phyloP scores from a whole-genome alignment of 2,329 filamentous ascomycete species.

The Aspergillus flavus region DNA sequence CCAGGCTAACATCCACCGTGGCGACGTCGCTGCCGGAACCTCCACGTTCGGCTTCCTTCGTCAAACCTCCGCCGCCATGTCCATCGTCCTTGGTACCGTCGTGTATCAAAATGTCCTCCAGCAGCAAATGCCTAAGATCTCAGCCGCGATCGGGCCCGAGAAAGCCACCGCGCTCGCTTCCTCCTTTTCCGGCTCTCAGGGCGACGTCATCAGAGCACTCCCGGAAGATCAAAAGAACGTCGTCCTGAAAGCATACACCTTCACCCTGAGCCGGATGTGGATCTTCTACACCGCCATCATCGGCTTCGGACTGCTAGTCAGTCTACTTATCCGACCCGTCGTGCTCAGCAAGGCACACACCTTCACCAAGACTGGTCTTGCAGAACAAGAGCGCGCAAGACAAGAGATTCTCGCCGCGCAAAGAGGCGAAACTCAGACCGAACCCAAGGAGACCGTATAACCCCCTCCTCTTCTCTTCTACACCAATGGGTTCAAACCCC shows the following conservation, averaged over 20 bases:
- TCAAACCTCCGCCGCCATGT: conserved; percentile 59
- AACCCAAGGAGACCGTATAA: conserved; percentile 57
- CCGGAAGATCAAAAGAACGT: conserved; percentile 35
- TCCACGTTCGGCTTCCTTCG: conserved; percentile 64
- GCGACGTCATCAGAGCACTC: conserved; percentile 38
- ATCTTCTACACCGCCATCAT: conserved; percentile 50
- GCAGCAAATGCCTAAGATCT: conserved; percentile 32
- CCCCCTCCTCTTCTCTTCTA: not conserved
- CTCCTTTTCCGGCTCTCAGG: conserved; percentile 41
- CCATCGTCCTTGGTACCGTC: conserved; percentile 61
- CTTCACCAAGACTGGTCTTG: conserved; percentile 49
- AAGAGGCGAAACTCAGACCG: conserved; percentile 42
- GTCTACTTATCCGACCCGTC: conserved; percentile 41
- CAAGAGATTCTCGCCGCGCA: conserved; percentile 35
- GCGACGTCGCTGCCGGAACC: conserved; percentile 65
- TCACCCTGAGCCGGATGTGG: conserved; percentile 52
- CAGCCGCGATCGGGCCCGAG: conserved; percentile 32
- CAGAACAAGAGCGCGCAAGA: conserved; percentile 46
- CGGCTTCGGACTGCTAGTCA: conserved; percentile 41
- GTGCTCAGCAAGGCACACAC: conserved; percentile 46
- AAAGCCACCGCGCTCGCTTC: conserved; percentile 26
- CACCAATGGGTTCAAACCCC: not conserved
- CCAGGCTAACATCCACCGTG: conserved; percentile 62
- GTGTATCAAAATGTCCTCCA: conserved; percentile 46
- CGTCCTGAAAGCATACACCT: conserved; percentile 46